Evolutionary conservation across 2,329 filamentous ascomycete genomes (phyloP).

Genomic region (Fusarium praegraminearum): DNA sequence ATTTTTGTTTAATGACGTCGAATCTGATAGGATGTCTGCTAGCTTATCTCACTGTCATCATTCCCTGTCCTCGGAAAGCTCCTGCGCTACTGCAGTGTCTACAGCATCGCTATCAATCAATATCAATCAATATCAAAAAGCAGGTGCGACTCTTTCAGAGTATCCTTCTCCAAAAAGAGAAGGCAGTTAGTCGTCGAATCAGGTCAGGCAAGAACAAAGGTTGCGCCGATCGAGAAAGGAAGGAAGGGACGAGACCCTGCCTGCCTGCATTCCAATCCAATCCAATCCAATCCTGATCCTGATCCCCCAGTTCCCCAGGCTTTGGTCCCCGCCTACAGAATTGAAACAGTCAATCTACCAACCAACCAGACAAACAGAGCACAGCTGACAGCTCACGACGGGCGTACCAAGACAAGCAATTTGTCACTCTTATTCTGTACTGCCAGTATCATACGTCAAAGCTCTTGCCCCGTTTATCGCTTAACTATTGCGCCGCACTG

Average conservation of each 20-base stretch:
- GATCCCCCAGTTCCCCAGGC: constrained; percentile 45
- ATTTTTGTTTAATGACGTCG: constrained; percentile 60
- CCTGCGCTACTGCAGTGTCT: background rate
- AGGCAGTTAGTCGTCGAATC: constrained; percentile 28
- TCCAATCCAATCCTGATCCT: constrained; percentile 34
- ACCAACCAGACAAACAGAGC: constrained; percentile 27
- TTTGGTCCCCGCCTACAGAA: constrained; percentile 34
- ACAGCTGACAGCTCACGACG: constrained; percentile 36
- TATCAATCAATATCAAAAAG: background rate
- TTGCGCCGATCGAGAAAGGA: constrained; percentile 18
- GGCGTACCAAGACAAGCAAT: constrained; percentile 39
- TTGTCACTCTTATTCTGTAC: constrained; percentile 19
- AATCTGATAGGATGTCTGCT: constrained; percentile 64
- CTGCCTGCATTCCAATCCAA: constrained; percentile 30
- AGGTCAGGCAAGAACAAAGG: constrained; percentile 24
- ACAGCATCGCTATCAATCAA: constrained; percentile 10
- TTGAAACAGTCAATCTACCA: constrained; percentile 29
- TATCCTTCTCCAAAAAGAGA: constrained; percentile 23
- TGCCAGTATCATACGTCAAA: background rate
- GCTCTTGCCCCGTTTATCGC: constrained; percentile 30
- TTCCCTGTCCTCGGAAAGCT: background rate
- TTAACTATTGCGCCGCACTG: constrained; percentile 16
- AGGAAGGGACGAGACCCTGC: constrained; percentile 14
- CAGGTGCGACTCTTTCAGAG: constrained; percentile 22
- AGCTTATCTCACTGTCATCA: constrained; percentile 63